Evolutionary conservation across 345 rosid genomes (phyloP).

Genomic region (Corchorus capsularis): DNA sequence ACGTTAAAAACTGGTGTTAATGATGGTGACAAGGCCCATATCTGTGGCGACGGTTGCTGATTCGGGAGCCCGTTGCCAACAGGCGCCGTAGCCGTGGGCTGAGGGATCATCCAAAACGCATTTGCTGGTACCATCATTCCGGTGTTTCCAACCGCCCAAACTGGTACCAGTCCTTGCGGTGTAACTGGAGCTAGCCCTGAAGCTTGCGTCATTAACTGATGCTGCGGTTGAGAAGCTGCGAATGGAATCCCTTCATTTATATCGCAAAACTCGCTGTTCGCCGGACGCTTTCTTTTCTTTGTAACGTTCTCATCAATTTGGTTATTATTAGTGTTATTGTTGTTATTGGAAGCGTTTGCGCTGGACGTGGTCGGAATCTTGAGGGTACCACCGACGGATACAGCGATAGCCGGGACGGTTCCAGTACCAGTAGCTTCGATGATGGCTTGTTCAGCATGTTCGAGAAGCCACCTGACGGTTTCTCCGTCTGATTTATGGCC

Average conservation of each 20-base stretch:
- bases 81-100: conserved; percentile 10
- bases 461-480: conserved; percentile 71
- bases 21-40: conserved; percentile 55
- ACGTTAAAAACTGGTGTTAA: conserved; percentile 45
- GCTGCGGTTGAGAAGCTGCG: conserved; percentile 23
- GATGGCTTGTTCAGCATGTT: conserved; percentile 74
- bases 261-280: conserved; percentile 50
- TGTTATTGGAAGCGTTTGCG: conserved; percentile 9
- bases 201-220: conserved; percentile 22
- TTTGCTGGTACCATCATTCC: conserved; percentile 24
- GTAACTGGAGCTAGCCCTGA: conserved; percentile 64
- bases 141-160: conserved; percentile 51
- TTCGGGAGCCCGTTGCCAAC: conserved; percentile 7
- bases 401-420: conserved; percentile 76
- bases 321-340: conserved; percentile 22
- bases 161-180: conserved; percentile 48
- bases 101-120: conserved; percentile 40
- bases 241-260: conserved; percentile 38
- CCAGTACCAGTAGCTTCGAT: conserved; percentile 75
- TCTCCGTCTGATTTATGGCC: conserved; percentile 84
- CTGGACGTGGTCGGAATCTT: conserved; percentile 56
- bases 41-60: conserved; percentile 33
- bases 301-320: conserved; percentile 20
- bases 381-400: conserved; percentile 63
- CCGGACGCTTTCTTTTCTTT: conserved; percentile 51